phyloP scores from a whole-genome alignment of 129 eudicot genomes.

The Chrysanthemum makinoi region DNA sequence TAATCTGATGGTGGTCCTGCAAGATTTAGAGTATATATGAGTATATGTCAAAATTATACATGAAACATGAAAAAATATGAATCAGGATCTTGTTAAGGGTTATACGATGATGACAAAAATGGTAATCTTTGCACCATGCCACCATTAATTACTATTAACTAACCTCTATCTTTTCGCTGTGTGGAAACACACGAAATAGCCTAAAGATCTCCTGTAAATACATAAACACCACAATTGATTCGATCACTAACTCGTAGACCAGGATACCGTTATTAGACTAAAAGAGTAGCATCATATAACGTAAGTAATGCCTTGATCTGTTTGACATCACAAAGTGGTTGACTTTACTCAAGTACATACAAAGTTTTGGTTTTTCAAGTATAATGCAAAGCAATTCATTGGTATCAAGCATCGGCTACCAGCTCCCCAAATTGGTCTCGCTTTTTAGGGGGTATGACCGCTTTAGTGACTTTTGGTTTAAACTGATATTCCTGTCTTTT shows the following conservation, averaged over 20 bases:
- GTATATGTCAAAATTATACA: too few relatives aligned
- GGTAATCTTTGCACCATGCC: too few relatives aligned
- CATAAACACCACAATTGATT: slow-evolving; percentile 89
- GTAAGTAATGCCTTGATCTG: neutral
- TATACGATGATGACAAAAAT: too few relatives aligned
- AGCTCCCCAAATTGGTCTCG: slow-evolving; percentile 91
- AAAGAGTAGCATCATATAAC: slow-evolving; percentile 6
- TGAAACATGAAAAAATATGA: too few relatives aligned
- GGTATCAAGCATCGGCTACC: slow-evolving; percentile 81
- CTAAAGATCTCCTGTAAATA: slow-evolving; percentile 75
- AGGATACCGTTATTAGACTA: neutral
- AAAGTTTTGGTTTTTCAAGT: slow-evolving; percentile 96
- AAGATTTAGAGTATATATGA: too few relatives aligned
- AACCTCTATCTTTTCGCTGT: slow-evolving; percentile 79
- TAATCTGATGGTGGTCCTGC: too few relatives aligned
- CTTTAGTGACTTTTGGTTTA: too few relatives aligned
- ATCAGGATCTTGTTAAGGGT: too few relatives aligned
- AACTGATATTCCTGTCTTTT: too few relatives aligned
- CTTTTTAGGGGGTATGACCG: slow-evolving; percentile 61
- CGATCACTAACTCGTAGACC: slow-evolving; percentile 78
- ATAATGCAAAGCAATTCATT: slow-evolving; percentile 90
- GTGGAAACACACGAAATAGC: slow-evolving; percentile 71
- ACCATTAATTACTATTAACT: slow-evolving; percentile 1
- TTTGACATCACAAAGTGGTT: slow-evolving; percentile 14
- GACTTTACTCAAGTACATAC: slow-evolving; percentile 48